Evolutionary conservation across 352 stramenopile genomes (phyloP), one percentile per base, ranked within the genome.

Genomic region (Hyaloperonospora brassicae): DNA sequence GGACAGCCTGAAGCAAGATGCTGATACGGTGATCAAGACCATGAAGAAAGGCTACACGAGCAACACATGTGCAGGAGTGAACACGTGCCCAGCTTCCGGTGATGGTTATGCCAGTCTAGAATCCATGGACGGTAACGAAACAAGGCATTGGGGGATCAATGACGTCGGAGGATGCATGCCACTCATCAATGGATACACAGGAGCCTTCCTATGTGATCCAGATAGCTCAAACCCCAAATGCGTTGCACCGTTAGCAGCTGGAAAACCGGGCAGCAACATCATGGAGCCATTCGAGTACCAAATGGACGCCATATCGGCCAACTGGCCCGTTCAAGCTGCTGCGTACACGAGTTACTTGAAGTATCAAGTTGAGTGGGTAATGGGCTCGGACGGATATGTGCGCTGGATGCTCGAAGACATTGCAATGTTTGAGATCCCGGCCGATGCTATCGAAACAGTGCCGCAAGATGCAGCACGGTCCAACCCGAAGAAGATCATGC

Each of bases 251-350:
- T 54, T 61, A 53, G 2, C 35, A 42, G 27, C 59, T 55, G 23
- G 54, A 34, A 34, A 34, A 34, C 27, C 27, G 4, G 27, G 27
- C 27, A 8, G 77, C 9, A 57, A 59, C 5, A 66, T 54, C 9
- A 70, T 61, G 5, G 64, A 52, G 25, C 21, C 61, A 0, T 85
- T 79, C 31, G 50, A 51, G 35, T 85, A 85, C 40, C 78, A 97
- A 55, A 92, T 95, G 47, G 93, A 98, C 68, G 91, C 89, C 2
- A 86, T 98, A 22, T 95, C 87, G 24, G 77, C 78, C 27, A 90
- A 95, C 52, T 89, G 87, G 65, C 72, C 85, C 36, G 55, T 98
- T 1, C 82, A 79, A 38, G 60, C 79, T 13, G 69, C 52, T 9
- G 93, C 65, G 57, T 93, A 92, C 51, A 73, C 57, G 34, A 68